Evolutionary conservation across 345 rosid genomes (phyloP), one percentile per base, ranked within the genome.

Genomic region (Syzygium jambos): DNA sequence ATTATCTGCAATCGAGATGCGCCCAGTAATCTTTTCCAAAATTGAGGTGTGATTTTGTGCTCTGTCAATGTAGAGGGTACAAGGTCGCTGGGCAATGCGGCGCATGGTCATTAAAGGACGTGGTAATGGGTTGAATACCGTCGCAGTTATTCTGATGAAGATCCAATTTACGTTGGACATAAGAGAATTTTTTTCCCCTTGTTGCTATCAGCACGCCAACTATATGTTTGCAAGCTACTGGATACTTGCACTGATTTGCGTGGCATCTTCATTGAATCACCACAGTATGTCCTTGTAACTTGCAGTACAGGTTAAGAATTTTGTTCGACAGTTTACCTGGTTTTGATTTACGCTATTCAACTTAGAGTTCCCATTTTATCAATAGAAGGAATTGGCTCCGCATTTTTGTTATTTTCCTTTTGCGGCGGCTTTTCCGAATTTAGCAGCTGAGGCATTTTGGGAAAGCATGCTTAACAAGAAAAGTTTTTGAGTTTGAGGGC

Each of bases 141-240:
- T 43, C 46, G 46, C 46, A 43, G 46, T 43, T 43, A 6, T 29
- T 7, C 29, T 14, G 21, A 63, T 21, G 0, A 63, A 29, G 7
- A 63, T 29, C 41, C 14, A 29, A 3, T 3, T 63, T 63, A 3
- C 29, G 7, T 43, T 63, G 41, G 41, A 63, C 38, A 63, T 63
- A 9, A 13, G 21, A 63, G 41, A 63, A 63, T 63, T 0, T 0
- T 63, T 29, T 63, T 63, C 9, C n/a, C 73, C 73, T n/a, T n/a
- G 73, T 43, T 27, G 73, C 73, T n/a, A 0, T 27, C 30, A 59
- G 68, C 34, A 61, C 34, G 19, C 73, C 34, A 61, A n/a, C 16
- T 61, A n/a, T 0, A 27, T 13, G 13, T 61, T 0, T 29, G 11
- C 41, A 0, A 63, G 77, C 38, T 29, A 12, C 9, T 6, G 0